phyloP scores from a whole-genome alignment of 371 early-diverging fungal species.

The Funneliformis caledonium region DNA sequence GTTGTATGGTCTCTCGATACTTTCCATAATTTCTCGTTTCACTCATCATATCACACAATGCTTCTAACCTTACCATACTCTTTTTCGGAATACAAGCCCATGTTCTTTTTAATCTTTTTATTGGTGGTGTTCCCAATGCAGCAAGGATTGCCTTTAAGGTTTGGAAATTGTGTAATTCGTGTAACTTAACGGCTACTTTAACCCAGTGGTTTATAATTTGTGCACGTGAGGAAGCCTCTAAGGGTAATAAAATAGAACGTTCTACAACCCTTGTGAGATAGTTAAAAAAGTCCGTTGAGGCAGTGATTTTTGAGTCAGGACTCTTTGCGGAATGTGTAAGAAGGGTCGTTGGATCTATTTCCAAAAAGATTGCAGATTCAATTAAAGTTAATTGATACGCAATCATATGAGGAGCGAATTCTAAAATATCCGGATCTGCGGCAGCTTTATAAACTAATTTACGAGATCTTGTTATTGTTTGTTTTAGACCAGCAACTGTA shows the following conservation, averaged over 20 bases:
- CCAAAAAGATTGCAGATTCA: constrained; percentile 70
- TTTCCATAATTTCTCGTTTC: constrained; percentile 74
- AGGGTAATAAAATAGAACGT: constrained; percentile 67
- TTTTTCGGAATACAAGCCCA: constrained; percentile 78
- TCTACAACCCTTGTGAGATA: constrained; percentile 79
- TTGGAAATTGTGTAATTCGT: constrained; percentile 74
- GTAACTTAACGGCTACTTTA: constrained; percentile 70
- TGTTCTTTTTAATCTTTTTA: constrained; percentile 74
- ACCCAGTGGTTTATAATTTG: constrained; percentile 75
- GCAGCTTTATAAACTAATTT: constrained; percentile 38
- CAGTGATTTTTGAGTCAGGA: constrained; percentile 72
- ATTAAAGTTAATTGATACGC: constrained; percentile 78
- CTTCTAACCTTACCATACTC: constrained; percentile 62
- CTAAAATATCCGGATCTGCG: constrained; percentile 54
- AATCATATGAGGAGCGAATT: constrained; percentile 69
- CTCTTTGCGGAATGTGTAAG: constrained; percentile 69
- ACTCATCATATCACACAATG: constrained; percentile 66
- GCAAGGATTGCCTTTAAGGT: constrained; percentile 75
- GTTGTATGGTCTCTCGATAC: constrained; percentile 57
- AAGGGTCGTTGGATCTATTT: constrained; percentile 69
- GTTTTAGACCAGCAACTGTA: constrained; percentile 12
- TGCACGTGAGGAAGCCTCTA: constrained; percentile 66
- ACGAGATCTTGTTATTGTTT: constrained; percentile 32
- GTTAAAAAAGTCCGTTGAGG: constrained; percentile 84
- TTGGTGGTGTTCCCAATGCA: constrained; percentile 76